A percentile compares a stretch with the other conserved stretches of the same genome.
These are phyloP conservation scores for Calocybe indica DNA, from an alignment of 768 basidiomycete species.

Conservation along the genomic window DNA sequence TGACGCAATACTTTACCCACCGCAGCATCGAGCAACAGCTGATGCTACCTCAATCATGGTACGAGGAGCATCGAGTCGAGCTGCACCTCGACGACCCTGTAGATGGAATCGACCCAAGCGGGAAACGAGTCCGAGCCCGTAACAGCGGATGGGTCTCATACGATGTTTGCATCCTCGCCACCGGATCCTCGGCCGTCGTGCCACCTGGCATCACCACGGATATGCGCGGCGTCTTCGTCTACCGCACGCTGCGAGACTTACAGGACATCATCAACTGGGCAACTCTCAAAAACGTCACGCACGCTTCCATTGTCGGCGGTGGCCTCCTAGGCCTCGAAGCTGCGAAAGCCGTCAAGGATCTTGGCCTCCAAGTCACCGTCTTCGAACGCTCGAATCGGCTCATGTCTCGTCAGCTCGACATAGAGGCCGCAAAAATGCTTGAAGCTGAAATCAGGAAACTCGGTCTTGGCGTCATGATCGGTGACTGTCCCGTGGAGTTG, in stretches of 20 bases:
- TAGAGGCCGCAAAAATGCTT: slow-evolving; percentile 18
- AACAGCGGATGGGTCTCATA: slow-evolving; percentile 41
- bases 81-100: slow-evolving; percentile 47
- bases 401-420: slow-evolving; percentile 18
- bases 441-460: slow-evolving; percentile 14
- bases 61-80: slow-evolving; percentile 49
- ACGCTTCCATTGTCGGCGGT: slow-evolving; percentile 59
- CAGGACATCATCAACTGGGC: slow-evolving; percentile 59
- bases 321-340: slow-evolving; percentile 71
- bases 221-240: slow-evolving; percentile 60
- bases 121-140: slow-evolving; percentile 40
- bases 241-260: slow-evolving; percentile 66
- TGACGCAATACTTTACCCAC: slow-evolving; percentile 57
- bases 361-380: slow-evolving; percentile 24
- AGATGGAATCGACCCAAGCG: slow-evolving; percentile 27
- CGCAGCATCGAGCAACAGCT: slow-evolving; percentile 54
- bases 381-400: neutral
- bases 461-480: slow-evolving; percentile 9
- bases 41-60: slow-evolving; percentile 53
- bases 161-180: slow-evolving; percentile 62
- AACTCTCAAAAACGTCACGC: slow-evolving; percentile 35
- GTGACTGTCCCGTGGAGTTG: slow-evolving; percentile 4
- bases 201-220: slow-evolving; percentile 28
- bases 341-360: slow-evolving; percentile 65
- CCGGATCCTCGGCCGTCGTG: slow-evolving; percentile 58